These are phyloP conservation scores for Microsporum ferrugineum DNA, from an alignment of 2,329 filamentous ascomycete species.

Conservation along the genomic window DNA sequence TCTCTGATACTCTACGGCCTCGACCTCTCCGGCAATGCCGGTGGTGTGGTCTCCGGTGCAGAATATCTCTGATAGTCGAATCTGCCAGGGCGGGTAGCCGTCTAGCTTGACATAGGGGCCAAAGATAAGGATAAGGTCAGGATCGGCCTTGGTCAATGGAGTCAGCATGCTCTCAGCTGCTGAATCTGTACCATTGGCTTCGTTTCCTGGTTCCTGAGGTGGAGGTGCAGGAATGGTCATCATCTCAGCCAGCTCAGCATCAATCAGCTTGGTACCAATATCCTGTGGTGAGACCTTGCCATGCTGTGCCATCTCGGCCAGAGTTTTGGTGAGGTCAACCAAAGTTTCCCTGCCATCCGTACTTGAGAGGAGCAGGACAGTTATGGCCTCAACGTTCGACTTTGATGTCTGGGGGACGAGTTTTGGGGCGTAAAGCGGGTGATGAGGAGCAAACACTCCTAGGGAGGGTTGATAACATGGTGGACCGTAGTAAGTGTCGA, in stretches of 20 bases:
- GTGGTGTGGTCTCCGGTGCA: conserved; percentile 40
- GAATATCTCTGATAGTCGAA: conserved; percentile 89
- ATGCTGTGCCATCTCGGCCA: conserved; percentile 88
- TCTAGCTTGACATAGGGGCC: conserved; percentile 70
- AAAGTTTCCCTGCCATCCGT: conserved; percentile 88
- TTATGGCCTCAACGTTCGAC: conserved; percentile 31
- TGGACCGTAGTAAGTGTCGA: conserved; percentile 77
- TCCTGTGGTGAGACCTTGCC: conserved; percentile 71
- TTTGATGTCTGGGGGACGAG: conserved; percentile 15
- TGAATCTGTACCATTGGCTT: conserved; percentile 12
- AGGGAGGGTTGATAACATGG: conserved; percentile 54
- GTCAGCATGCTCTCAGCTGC: background rate
- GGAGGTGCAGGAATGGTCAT: conserved; percentile 16
- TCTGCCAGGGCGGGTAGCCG: conserved; percentile 93
- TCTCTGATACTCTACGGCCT: conserved; percentile 75
- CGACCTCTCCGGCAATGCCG: conserved; percentile 26
- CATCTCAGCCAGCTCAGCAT: conserved; percentile 67
- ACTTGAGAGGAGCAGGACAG: conserved; percentile 68
- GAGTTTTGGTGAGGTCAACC: conserved; percentile 86
- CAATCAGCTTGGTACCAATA: conserved; percentile 74
- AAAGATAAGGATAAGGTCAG: conserved; percentile 81
- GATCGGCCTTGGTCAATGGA: conserved; percentile 62
- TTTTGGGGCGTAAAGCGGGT: conserved; percentile 37
- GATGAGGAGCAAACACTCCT: conserved; percentile 60
- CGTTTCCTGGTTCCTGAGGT: conserved; percentile 21